Evolutionary conservation across 495 filamentous ascomycete genomes (phyloP).

Genomic region (Penicillium turbatum): DNA sequence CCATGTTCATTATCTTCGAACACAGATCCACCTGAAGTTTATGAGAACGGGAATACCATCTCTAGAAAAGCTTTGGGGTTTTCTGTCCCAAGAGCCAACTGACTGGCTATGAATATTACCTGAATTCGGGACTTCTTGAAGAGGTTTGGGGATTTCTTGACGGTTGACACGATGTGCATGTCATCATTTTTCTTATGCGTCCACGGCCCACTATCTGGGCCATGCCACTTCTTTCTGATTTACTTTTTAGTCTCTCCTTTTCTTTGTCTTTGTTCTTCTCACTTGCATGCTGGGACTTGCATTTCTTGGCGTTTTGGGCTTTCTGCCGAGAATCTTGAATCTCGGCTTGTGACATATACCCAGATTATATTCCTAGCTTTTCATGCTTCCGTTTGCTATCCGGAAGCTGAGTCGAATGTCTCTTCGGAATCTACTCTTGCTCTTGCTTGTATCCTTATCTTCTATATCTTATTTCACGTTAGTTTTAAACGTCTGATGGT

Average conservation of each 20-base stretch:
- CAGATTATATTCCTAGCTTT: conserved; percentile 14
- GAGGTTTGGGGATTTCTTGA: not conserved
- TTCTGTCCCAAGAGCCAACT: not conserved
- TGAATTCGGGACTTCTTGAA: not conserved
- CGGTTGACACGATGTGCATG: not conserved
- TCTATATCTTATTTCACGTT: not conserved
- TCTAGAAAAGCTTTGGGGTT: not conserved
- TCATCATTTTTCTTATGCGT: not conserved
- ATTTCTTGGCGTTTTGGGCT: conserved; percentile 6
- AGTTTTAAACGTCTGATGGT: not conserved
- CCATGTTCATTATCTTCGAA: not conserved
- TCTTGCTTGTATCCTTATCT: not conserved
- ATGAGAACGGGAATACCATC: not conserved
- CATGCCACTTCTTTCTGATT: not conserved
- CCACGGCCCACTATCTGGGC: not conserved
- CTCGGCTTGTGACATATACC: conserved; percentile 27
- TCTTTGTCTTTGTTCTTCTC: not conserved
- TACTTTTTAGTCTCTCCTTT: not conserved
- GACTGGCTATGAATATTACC: not conserved
- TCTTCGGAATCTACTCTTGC: not conserved
- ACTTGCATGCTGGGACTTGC: conserved; percentile 2
- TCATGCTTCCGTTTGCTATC: conserved; percentile 18
- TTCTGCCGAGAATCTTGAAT: not conserved
- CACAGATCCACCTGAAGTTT: not conserved
- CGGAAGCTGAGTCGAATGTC: conserved; percentile 5